These are phyloP conservation scores for Starmerella kuoi DNA, from an alignment of 805 yeast genomes.

Conservation along the genomic window DNA sequence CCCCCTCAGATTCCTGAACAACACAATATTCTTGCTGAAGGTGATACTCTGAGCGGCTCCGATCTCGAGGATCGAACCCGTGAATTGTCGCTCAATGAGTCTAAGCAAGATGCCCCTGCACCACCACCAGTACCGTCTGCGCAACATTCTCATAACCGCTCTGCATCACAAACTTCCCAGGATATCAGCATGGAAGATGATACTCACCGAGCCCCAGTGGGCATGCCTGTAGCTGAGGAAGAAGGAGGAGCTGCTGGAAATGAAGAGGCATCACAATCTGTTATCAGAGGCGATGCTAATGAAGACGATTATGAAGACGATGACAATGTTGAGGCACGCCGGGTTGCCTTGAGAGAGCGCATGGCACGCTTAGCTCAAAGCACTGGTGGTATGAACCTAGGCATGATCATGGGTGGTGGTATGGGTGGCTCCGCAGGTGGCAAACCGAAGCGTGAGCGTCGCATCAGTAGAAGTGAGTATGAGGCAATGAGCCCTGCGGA, in stretches of 20 bases:
- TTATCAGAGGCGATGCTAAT: background rate
- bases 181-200: too few species aligned
- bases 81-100: background rate
- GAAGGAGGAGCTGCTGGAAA: background rate
- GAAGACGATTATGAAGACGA: slow-evolving; percentile 23
- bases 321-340: slow-evolving; percentile 43
- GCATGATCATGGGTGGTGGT: slow-evolving; percentile 22
- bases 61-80: background rate
- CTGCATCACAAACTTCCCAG: background rate
- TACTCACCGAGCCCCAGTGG: background rate
- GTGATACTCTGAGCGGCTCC: background rate
- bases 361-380: slow-evolving; percentile 96
- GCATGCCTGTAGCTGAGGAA: background rate
- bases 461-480: slow-evolving; percentile 12
- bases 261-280: background rate
- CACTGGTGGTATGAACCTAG: slow-evolving; percentile 59
- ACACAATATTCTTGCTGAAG: background rate
- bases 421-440: slow-evolving; percentile 7
- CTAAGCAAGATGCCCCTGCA: too few species aligned
- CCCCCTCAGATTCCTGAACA: background rate
- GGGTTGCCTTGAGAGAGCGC: slow-evolving; percentile 70
- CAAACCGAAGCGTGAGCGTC: slow-evolving; percentile 13
- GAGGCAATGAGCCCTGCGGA: slow-evolving; percentile 19
- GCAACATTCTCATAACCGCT: background rate
- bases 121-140: background rate